These are phyloP conservation scores for Mycogone perniciosa DNA, from an alignment of 2,329 filamentous ascomycete genomes.

Conservation along the genomic window DNA sequence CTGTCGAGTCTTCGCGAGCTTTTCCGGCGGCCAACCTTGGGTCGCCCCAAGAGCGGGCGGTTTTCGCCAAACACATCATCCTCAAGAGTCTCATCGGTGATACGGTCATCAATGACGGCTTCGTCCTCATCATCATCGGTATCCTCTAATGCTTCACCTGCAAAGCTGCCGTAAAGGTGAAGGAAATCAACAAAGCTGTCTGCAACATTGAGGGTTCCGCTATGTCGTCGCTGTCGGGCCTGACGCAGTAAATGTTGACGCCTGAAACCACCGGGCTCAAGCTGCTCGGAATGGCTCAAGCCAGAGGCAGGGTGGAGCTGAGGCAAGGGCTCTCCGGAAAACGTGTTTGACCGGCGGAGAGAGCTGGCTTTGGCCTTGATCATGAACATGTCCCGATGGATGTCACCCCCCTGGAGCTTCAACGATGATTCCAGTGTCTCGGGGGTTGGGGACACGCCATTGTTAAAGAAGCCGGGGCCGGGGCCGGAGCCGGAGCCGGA, in stretches of 20 bases:
- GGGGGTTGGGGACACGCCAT: slow-evolving; percentile 20
- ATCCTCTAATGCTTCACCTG: slow-evolving; percentile 61
- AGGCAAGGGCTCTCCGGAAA: slow-evolving; percentile 47
- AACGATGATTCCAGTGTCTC: slow-evolving; percentile 57
- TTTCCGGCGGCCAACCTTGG: slow-evolving; percentile 43
- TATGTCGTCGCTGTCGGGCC: slow-evolving; percentile 33
- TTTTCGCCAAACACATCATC: slow-evolving; percentile 46
- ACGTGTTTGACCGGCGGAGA: slow-evolving; percentile 57
- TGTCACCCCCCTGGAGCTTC: slow-evolving; percentile 67
- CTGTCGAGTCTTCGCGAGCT: slow-evolving; percentile 38
- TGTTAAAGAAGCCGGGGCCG: slow-evolving; percentile 14
- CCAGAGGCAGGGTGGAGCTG: slow-evolving; percentile 24
- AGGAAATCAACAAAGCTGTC: slow-evolving; percentile 70
- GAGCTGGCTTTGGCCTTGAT: slow-evolving; percentile 53
- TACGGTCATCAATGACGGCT: slow-evolving; percentile 29
- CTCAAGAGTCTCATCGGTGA: background rate
- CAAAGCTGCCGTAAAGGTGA: slow-evolving; percentile 69
- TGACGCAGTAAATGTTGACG: slow-evolving; percentile 34
- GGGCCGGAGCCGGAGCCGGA: slow-evolving; percentile 2
- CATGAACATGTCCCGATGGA: slow-evolving; percentile 72
- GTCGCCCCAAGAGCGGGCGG: slow-evolving; percentile 44
- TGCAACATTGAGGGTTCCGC: slow-evolving; percentile 47
- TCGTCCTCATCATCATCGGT: slow-evolving; percentile 48
- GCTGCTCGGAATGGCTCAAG: slow-evolving; percentile 32
- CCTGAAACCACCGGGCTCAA: slow-evolving; percentile 43